A percentile compares a stretch with the other conserved stretches of the same genome.
Conservation (phyloP, 805 yeast genomes). For the Saccharomycopsis schoenii region DNA sequence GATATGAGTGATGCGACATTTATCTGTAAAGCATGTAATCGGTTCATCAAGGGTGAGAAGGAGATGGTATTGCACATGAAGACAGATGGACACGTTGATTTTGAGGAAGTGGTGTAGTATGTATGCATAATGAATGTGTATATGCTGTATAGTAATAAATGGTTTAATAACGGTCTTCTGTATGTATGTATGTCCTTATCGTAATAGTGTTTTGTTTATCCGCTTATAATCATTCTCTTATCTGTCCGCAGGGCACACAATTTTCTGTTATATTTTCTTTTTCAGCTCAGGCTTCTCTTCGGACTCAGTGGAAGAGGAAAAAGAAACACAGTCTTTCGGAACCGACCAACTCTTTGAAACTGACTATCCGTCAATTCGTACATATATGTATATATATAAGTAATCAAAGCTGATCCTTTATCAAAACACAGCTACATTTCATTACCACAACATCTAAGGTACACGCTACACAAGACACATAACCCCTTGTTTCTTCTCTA, state of each 20-base stretch:
- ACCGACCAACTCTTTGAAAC: background rate
- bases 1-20: constrained; percentile 52
- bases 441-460: too few species aligned
- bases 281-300: background rate
- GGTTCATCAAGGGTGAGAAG: constrained; percentile 47
- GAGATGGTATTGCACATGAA: constrained; percentile 59
- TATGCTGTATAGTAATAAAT: too few species aligned
- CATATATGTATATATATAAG: too few species aligned
- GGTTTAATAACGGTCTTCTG: background rate
- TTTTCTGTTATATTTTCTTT: background rate
- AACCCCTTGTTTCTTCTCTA: too few species aligned
- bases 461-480: too few species aligned
- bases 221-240: background rate
- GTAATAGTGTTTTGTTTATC: background rate
- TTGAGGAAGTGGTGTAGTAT: constrained; percentile 40
- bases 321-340: background rate
- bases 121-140: background rate
- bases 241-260: background rate
- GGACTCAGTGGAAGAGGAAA: background rate
- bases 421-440: too few species aligned
- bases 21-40: constrained; percentile 47
- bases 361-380: background rate
- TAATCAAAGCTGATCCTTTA: too few species aligned
- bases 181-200: background rate
- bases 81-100: constrained; percentile 47